Percentiles rank a stretch among this genome's conserved stretches.
These are phyloP conservation scores for Barnettozyma vustinii DNA, from an alignment of 805 yeast genomes.

Conservation along the genomic window DNA sequence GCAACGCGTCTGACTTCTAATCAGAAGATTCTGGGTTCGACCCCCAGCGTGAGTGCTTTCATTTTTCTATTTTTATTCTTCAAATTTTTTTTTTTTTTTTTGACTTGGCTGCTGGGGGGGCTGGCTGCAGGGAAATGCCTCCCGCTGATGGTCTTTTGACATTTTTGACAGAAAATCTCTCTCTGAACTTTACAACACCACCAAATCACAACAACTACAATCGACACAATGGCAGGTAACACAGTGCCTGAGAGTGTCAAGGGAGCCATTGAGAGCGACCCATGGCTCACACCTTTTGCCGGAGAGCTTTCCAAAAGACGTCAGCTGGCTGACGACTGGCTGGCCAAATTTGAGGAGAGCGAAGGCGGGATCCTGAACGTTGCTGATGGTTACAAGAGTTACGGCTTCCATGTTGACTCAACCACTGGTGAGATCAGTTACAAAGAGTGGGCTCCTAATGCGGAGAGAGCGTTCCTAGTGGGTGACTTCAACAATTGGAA, in stretches of 20 bases:
- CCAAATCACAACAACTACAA: background rate
- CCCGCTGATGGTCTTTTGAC: background rate
- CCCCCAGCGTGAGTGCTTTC: constrained; percentile 47
- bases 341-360: constrained; percentile 42
- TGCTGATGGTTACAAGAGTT: constrained; percentile 68
- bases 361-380: constrained; percentile 67
- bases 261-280: constrained; percentile 70
- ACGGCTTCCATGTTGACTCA: constrained; percentile 68
- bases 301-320: constrained; percentile 66
- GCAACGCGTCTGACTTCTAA: constrained; percentile 53
- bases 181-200: background rate
- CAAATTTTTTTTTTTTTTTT: background rate
- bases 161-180: background rate
- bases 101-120: no score
- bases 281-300: constrained; percentile 79
- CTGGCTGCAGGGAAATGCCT: background rate
- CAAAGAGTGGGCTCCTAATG: constrained; percentile 91
- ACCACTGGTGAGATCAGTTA: constrained; percentile 43
- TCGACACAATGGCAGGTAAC: background rate
- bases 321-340: constrained; percentile 60
- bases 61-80: no score
- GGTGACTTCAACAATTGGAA: constrained; percentile 94
- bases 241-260: constrained; percentile 15
- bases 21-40: constrained; percentile 52
- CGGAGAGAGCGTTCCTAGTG: constrained; percentile 63